These are phyloP conservation scores for Penicillium odoratum DNA, from an alignment of 495 filamentous ascomycete species.

Conservation along the genomic window DNA sequence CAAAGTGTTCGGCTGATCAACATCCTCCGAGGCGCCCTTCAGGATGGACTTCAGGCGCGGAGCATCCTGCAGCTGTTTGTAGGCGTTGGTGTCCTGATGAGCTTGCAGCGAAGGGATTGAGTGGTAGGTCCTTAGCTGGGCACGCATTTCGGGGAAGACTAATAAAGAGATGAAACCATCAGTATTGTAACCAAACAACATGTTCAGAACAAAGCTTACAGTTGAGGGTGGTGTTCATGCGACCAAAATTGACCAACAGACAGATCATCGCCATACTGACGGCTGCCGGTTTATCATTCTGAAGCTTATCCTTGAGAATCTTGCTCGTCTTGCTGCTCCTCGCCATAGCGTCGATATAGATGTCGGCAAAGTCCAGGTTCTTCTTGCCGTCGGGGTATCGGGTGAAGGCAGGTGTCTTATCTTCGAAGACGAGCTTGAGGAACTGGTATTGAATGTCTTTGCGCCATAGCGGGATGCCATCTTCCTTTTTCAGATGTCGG, in stretches of 20 bases:
- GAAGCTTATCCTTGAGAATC: slow-evolving; percentile 93
- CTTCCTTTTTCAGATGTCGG: slow-evolving; percentile 93
- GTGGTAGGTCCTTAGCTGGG: slow-evolving; percentile 95
- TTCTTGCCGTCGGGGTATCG: slow-evolving; percentile 69
- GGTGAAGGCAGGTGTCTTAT: slow-evolving; percentile 82
- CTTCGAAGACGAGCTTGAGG: slow-evolving; percentile 84
- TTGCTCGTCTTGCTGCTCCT: slow-evolving; percentile 99
- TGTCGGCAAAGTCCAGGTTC: slow-evolving; percentile 85
- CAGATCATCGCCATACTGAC: slow-evolving; percentile 99
- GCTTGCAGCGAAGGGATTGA: slow-evolving; percentile 96
- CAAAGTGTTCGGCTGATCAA: slow-evolving; percentile 79
- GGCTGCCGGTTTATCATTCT: slow-evolving; percentile 86
- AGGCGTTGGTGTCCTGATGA: slow-evolving; percentile 89
- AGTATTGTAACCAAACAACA: slow-evolving; percentile 14
- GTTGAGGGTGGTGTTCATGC: slow-evolving; percentile 99
- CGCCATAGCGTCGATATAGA: slow-evolving; percentile 98
- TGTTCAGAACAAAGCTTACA: slow-evolving; percentile 55
- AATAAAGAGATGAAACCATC: slow-evolving; percentile 36
- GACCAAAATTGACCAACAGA: slow-evolving; percentile 91
- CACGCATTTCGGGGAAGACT: slow-evolving; percentile 99
- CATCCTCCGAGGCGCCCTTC: slow-evolving; percentile 94
- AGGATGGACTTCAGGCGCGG: slow-evolving; percentile 95
- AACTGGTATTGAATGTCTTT: slow-evolving; percentile 98
- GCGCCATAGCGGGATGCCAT: slow-evolving; percentile 94
- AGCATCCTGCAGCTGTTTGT: slow-evolving; percentile 97